A percentile compares a stretch with the other conserved stretches of the same genome.
Conservation (phyloP, 139 green algal species). For the Chlamydomonas eustigma region DNA sequence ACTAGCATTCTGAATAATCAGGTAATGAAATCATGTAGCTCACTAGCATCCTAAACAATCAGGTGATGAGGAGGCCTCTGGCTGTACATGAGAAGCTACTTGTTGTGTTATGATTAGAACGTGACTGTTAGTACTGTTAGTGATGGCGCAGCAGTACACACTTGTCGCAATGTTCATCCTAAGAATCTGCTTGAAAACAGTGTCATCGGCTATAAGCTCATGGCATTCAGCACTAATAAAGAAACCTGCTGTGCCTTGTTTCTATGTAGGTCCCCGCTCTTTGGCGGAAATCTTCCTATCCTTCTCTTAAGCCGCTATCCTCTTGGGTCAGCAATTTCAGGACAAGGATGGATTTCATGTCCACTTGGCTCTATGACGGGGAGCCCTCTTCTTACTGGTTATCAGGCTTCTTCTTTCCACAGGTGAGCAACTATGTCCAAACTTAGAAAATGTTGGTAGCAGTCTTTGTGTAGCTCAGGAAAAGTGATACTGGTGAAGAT, state of each 20-base stretch:
- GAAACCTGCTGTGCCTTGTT: not conserved
- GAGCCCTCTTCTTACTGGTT: conserved; percentile 74
- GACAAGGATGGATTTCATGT: conserved; percentile 57
- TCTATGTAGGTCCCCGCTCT: conserved; percentile 50
- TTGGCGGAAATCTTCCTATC: conserved; percentile 68
- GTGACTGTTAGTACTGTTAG: too few species aligned
- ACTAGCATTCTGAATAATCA: too few species aligned
- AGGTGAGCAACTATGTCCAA: too few species aligned
- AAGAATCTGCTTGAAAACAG: not conserved
- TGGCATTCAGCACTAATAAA: not conserved
- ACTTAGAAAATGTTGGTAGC: too few species aligned
- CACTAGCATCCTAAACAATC: too few species aligned
- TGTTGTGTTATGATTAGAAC: not conserved
- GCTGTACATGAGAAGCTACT: not conserved
- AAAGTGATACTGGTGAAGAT: too few species aligned
- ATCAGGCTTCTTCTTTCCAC: conserved; percentile 78
- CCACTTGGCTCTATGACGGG: conserved; percentile 59
- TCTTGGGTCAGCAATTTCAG: conserved; percentile 68
- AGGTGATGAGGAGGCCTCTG: too few species aligned
- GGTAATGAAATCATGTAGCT: too few species aligned
- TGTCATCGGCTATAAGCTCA: not conserved
- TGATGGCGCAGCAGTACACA: too few species aligned
- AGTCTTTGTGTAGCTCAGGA: too few species aligned
- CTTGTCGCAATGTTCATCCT: not conserved
- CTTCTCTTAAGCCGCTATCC: conserved; percentile 70